Conservation (phyloP, 2,329 filamentous ascomycete genomes). For the Talaromyces verruculosus region DNA sequence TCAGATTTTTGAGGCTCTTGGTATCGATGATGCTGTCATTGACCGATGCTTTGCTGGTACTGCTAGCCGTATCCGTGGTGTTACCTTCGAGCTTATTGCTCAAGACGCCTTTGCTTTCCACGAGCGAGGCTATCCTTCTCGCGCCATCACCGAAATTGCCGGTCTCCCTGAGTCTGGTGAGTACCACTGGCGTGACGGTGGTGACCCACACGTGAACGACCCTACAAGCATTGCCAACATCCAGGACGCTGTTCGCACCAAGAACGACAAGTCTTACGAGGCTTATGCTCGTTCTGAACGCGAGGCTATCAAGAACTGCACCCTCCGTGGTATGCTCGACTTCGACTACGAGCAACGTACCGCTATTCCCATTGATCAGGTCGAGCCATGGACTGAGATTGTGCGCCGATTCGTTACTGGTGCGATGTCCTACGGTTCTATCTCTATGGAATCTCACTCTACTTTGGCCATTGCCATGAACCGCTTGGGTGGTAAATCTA, state of each 20-base stretch:
- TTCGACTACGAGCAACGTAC: slow-evolving; percentile 89
- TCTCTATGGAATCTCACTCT: slow-evolving; percentile 97
- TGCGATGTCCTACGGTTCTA: slow-evolving; percentile 98
- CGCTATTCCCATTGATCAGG: slow-evolving; percentile 90
- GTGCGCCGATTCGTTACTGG: slow-evolving; percentile 94
- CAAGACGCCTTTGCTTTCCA: slow-evolving; percentile 94
- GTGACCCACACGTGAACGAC: slow-evolving; percentile 93
- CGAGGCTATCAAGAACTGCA: slow-evolving; percentile 95
- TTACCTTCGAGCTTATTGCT: slow-evolving; percentile 90
- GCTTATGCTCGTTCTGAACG: slow-evolving; percentile 91
- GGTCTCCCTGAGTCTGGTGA: slow-evolving; percentile 90
- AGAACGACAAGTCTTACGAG: slow-evolving; percentile 98
- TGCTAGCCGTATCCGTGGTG: slow-evolving; percentile 88
- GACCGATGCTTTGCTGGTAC: slow-evolving; percentile 95
- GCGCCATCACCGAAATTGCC: slow-evolving; percentile 71
- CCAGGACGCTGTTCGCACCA: slow-evolving; percentile 91
- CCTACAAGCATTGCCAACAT: slow-evolving; percentile 94
- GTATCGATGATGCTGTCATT: slow-evolving; percentile 86
- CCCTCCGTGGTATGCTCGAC: slow-evolving; percentile 87
- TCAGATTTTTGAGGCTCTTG: slow-evolving; percentile 95
- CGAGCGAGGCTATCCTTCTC: slow-evolving; percentile 85
- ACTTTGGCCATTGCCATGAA: slow-evolving; percentile 97
- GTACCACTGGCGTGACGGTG: slow-evolving; percentile 97
- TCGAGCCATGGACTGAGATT: slow-evolving; percentile 97
- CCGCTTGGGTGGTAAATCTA: slow-evolving; percentile 91